Evolutionary conservation across 345 rosid genomes (phyloP), one percentile per base, ranked within the genome.

Genomic region (Geranium brycei): DNA sequence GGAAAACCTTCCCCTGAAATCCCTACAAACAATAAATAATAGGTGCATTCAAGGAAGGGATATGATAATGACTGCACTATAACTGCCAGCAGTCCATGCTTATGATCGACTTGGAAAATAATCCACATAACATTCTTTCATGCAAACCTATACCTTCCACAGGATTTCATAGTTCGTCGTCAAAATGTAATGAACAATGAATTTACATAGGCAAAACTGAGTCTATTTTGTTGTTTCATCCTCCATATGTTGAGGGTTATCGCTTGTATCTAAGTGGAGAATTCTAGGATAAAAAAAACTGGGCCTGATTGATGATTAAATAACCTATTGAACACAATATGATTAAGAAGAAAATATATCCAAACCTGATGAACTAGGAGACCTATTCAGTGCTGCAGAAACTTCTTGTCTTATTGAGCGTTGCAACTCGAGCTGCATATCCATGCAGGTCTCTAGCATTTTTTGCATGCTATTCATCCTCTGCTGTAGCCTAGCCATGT

Each of bases 401-500:
- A 89, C 86, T 75, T 92, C 98, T 65, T 89, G 96, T 73, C 85
- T 84, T 66, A 92, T 84, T 59, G 96, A 87, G 63, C 93, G 82
- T 71, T 89, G 98, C 80, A 92, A 71, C 82, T 92, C 95, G 14
- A 87, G 89, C 74, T 92, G 98, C 98, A 92, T 92, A 68, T 92
- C 96, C 98, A 92, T 92, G 77, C 98, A 92, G 51, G 96, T 78
- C 79, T 86, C 96, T 64, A 92, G 76, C 91, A 84, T 89, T 70
- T 89, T 79, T 77, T 92, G 96, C 83, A 92, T 73, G 77, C 74
- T 87, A 73, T 85, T 88, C 96, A 92, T 89, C 81, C 95, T 84
- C 59, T 92, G 98, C 61, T 92, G 96, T 61, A 92, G 76, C 78
- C 93, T 80, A 16, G 83, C 88, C 98, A 92, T 87, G 80, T 89